phyloP scores from a whole-genome alignment of 306 rosid species.

The Ziziphus jujuba region DNA sequence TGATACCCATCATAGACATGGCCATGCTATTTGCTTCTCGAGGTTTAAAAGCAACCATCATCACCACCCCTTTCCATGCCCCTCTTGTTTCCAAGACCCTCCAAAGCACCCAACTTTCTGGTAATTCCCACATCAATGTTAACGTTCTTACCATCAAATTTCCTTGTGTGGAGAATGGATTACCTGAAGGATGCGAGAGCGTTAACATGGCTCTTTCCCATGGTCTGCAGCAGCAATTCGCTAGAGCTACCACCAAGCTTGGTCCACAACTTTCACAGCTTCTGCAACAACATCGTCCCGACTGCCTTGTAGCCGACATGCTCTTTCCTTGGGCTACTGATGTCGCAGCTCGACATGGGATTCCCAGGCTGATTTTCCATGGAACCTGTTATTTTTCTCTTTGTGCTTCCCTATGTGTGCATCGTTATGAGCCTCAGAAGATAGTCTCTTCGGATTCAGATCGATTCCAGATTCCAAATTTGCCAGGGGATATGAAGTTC shows the following conservation, averaged over 20 bases:
- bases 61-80: slow-evolving; percentile 13
- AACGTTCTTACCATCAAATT: not conserved
- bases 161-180: slow-evolving; percentile 16
- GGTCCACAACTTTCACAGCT: not conserved
- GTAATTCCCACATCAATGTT: not conserved
- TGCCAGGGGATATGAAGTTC: too few relatives aligned
- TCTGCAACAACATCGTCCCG: not conserved
- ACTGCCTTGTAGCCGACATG: slow-evolving; percentile 18
- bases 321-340: slow-evolving; percentile 27
- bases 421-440: slow-evolving; percentile 6
- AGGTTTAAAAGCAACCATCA: slow-evolving; percentile 22
- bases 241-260: not conserved
- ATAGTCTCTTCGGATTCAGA: slow-evolving; percentile 34
- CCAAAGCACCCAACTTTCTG: not conserved
- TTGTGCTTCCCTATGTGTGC: slow-evolving; percentile 7
- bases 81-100: not conserved
- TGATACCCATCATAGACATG: slow-evolving; percentile 20
- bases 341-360: slow-evolving; percentile 16
- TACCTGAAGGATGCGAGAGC: slow-evolving; percentile 36
- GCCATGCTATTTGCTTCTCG: slow-evolving; percentile 6
- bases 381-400: slow-evolving; percentile 24
- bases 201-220: not conserved
- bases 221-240: not conserved
- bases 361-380: slow-evolving; percentile 30
- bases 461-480: slow-evolving; percentile 30